phyloP scores from a whole-genome alignment of 2,329 filamentous ascomycete genomes.

The Dactylellina haptotyla region DNA sequence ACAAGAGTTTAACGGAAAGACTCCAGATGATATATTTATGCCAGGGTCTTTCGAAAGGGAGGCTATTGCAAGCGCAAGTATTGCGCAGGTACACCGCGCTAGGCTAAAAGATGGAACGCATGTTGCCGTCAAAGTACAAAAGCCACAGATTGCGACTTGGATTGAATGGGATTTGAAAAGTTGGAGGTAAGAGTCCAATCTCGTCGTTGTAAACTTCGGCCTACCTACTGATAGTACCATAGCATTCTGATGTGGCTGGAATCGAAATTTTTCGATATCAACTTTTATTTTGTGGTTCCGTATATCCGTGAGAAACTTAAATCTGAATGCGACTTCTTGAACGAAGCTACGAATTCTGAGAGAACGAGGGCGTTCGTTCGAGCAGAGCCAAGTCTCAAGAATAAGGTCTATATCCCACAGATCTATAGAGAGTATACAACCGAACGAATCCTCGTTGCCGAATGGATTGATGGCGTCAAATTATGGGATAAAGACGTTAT shows the following conservation, averaged over 20 bases:
- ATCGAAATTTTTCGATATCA: constrained; percentile 77
- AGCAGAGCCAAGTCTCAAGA: constrained; percentile 78
- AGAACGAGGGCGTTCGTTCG: constrained; percentile 80
- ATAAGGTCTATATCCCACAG: constrained; percentile 85
- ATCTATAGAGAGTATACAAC: constrained; percentile 77
- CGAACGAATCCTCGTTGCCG: constrained; percentile 83
- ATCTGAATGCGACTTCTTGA: constrained; percentile 92
- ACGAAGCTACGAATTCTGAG: constrained; percentile 88
- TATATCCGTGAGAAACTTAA: constrained; percentile 92
- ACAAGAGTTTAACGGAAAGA: constrained; percentile 82
- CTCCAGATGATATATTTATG: constrained; percentile 88
- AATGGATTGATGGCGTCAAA: constrained; percentile 96
- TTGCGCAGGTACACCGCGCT: constrained; percentile 98
- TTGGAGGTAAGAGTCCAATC: constrained; percentile 73
- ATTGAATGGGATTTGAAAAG: constrained; percentile 96
- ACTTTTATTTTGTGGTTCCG: constrained; percentile 87
- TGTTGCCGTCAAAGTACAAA: constrained; percentile 96
- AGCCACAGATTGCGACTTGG: constrained; percentile 89
- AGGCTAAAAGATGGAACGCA: constrained; percentile 84
- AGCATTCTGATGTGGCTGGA: constrained; percentile 54
- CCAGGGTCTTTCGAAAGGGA: constrained; percentile 71
- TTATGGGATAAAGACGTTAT: constrained; percentile 91
- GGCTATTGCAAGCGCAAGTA: constrained; percentile 81
- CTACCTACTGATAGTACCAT: background rate
- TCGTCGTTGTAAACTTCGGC: background rate